Base-by-base conservation (phyloP, 2,329 filamentous ascomycete genomes). In the Trichoderma atrobrunneum region DNA sequence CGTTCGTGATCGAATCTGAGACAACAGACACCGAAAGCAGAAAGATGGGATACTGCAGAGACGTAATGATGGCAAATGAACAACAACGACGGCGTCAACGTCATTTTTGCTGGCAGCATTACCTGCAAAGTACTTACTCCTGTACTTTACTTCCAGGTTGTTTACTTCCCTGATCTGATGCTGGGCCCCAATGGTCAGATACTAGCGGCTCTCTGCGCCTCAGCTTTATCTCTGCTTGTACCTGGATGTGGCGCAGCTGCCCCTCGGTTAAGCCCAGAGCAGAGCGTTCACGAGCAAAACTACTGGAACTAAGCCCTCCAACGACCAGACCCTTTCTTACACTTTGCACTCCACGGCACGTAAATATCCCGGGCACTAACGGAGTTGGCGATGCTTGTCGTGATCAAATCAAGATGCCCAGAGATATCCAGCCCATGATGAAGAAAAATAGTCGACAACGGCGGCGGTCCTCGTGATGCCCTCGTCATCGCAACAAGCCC, bases 241-340 rank as follows among this genome's bases (percentile, higher is more conserved):
- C 70, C 70, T 72, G 70, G 59, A 48, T 61, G 70, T 72, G 70
- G 70, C 70, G 70, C 70, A 72, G 70, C 39, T 10, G n/a, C 51
- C 69, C 24, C 24, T 60, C 51, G 61, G 51, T 48, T 56, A 28
- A n/a, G 56, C 34, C 43, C 36, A 39, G 36, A 39, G 36, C 36
- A 39, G 36, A 39, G 36, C 30, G 48, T 54, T 54, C 48, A 54
- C 48, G 12, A 30, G 26, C 24, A 18, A 18, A 28, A 57, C 24
- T 30, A 30, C 12, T 18, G 43, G 18, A 18, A 48, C 43, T 51
- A 51, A 43, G 39, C 39, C 39, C 43, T 51, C 18, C 43, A 51
- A 54, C 16, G n/a, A 48, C 18, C 7, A n/a, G 8, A 14, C n/a
- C 28, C 32, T 34, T 32, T 54, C 32, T 51, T 34, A 51, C 62